Conservation (phyloP, 352 stramenopile genomes). For the Phytophthora europaea region DNA sequence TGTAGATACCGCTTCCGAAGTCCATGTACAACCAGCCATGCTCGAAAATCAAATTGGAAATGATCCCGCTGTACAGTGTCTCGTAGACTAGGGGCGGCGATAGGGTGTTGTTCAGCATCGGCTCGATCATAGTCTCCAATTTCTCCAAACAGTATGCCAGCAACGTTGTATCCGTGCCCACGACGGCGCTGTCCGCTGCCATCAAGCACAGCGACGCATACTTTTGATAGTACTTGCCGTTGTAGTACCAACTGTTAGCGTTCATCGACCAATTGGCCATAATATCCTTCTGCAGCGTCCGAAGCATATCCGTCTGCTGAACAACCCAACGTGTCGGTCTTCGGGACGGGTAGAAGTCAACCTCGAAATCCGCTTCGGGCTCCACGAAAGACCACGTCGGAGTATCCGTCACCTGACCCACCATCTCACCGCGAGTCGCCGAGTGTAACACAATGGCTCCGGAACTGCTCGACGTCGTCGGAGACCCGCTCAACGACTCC, state of each 20-base stretch:
- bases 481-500: slow-evolving; percentile 40
- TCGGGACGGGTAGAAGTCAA: slow-evolving; percentile 64
- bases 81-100: slow-evolving; percentile 69
- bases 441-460: slow-evolving; percentile 59
- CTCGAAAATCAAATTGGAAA: slow-evolving; percentile 58
- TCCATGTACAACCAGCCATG: slow-evolving; percentile 63
- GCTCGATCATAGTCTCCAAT: slow-evolving; percentile 62
- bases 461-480: slow-evolving; percentile 28
- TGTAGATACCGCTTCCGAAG: slow-evolving; percentile 85
- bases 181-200: slow-evolving; percentile 57
- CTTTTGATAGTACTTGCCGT: slow-evolving; percentile 84
- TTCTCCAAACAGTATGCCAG: slow-evolving; percentile 64
- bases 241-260: slow-evolving; percentile 79
- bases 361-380: slow-evolving; percentile 55
- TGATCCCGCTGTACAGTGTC: slow-evolving; percentile 68
- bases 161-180: slow-evolving; percentile 58
- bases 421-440: slow-evolving; percentile 64
- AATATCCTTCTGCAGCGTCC: slow-evolving; percentile 68
- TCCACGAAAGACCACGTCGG: slow-evolving; percentile 63
- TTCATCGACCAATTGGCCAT: slow-evolving; percentile 50
- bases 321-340: slow-evolving; percentile 44
- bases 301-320: slow-evolving; percentile 49
- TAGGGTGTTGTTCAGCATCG: slow-evolving; percentile 69
- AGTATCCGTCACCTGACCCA: slow-evolving; percentile 43
- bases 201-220: slow-evolving; percentile 83